Evolutionary conservation across 2,329 filamentous ascomycete species (phyloP), one percentile per base, ranked within the genome.

Genomic region (Chaetomium olivaceum): DNA sequence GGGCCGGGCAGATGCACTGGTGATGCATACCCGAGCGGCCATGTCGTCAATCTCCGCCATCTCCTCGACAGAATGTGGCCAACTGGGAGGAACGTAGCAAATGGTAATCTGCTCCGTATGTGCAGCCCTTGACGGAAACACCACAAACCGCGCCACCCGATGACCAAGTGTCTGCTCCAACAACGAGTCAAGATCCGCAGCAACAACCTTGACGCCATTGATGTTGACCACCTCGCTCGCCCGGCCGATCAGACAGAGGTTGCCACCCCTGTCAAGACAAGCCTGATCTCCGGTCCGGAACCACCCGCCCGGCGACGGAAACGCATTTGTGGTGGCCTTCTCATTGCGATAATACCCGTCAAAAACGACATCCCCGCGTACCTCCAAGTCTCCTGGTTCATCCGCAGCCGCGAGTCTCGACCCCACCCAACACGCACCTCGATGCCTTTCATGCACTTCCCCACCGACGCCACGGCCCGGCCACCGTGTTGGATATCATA

Each of bases 261-360:
- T 70, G 1, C 78, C 78, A 0, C 67, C 27, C 0, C 54, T 11
- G 61, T 82, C 79, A 11, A 81, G 69, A 4, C 64, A 62, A 1
- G 71, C 79, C 8, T 68, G 66, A 62, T 82, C 80, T 0, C 79
- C 80, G 0, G 80, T 82, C 4, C 67, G 67, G 63, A 81, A 81
- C 79, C 80, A 82, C 1, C 77, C 76, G 67, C 81, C 77, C 36
- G 36, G 36, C 0, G 81, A 76, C 0, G 83, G 86, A 61, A 89
- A 80, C 0, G 84, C 84, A 33, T 86, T 82, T 14, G 70, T 73
- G 0, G 88, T 91, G 1, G 85, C 87, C 55, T 81, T 77, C 0
- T 80, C 78, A 59, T 88, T 87, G 56, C 80, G 79, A 82, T 85
- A 89, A 72, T 91, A 91, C 1, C 83, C 82, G 62, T 84, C 82